Evolutionary conservation across 208 protist genomes (phyloP), one percentile per base, ranked within the genome.

Genomic region (Blechomonas ayalai): DNA sequence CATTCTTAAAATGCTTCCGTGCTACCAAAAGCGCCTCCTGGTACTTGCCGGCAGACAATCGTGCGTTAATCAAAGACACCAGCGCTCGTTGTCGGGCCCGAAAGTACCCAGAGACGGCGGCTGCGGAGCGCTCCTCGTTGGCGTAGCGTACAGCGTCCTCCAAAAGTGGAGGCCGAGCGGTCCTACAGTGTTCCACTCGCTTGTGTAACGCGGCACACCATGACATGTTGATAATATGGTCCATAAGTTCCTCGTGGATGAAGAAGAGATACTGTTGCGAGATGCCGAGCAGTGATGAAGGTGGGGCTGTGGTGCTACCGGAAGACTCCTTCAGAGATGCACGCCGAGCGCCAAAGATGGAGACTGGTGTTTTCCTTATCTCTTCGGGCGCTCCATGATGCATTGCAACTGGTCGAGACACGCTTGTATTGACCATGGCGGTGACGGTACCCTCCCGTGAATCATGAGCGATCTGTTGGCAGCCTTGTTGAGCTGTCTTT

Each of bases 141-240:
- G 67, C 76, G 24, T 42, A 53, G 23, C 31, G 29, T 28, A 68
- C 38, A 10, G 80, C 84, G 20, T 73, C 62, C 16, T 74, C 62
- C n/a, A 89, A 52, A 2, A 48, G 62, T 13, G 66, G 70, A 15
- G 72, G 64, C 24, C 61, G 60, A 18, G 58, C 69, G 2, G 33
- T 55, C 13, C 89, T 47, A 48, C 80, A 90, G 51, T 90, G 73
- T 27, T 82, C 67, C 3, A 80, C 73, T 0, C 75, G 72, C 43
- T 84, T 71, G 65, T 87, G 80, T 57, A 93, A 64, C 15, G 74
- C 84, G 4, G 65, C 61, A 3, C 56, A 46, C 80, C 77, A 93
- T 8, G 78, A 53, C 43, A 76, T 62, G 32, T 79, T 79, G 18
- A 84, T 33, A 38, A 93, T 73, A 3, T 67, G 67, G 47, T 67